Conservation (phyloP, 805 yeast species). For the Schwanniomyces vanrijiae region DNA sequence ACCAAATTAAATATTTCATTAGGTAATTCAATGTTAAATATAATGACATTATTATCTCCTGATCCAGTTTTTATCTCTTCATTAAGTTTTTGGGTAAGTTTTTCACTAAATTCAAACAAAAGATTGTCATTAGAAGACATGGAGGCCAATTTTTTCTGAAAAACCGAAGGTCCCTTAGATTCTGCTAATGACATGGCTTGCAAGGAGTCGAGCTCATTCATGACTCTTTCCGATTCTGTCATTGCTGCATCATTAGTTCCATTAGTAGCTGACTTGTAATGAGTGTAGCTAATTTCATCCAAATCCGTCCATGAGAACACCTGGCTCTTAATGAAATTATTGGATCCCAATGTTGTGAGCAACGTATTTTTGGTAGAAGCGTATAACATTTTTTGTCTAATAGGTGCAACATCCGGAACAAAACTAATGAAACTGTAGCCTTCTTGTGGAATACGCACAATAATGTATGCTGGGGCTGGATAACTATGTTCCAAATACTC, state of each 20-base stretch:
- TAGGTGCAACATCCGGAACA: conserved; percentile 84
- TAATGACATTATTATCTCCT: conserved; percentile 31
- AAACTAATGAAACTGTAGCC: conserved; percentile 63
- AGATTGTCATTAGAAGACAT: conserved; percentile 24
- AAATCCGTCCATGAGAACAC: conserved; percentile 52
- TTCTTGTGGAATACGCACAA: conserved; percentile 19
- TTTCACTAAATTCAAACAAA: conserved; percentile 24
- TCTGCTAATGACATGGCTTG: conserved; percentile 29
- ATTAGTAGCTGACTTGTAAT: conserved; percentile 34
- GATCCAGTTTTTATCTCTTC: conserved; percentile 15
- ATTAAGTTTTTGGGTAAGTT: conserved; percentile 25
- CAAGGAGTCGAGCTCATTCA: conserved; percentile 42
- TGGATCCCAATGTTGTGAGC: conserved; percentile 70
- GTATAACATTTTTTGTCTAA: conserved; percentile 86
- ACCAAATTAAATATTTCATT: conserved; percentile 41
- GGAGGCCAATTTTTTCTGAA: conserved; percentile 33
- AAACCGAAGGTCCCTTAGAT: conserved; percentile 11
- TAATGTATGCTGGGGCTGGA: conserved; percentile 39
- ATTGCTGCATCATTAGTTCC: conserved; percentile 42
- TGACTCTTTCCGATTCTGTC: conserved; percentile 57
- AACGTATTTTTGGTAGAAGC: conserved; percentile 86
- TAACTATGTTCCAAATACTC: conserved; percentile 19
- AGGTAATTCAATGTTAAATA: conserved; percentile 50
- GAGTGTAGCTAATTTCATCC: conserved; percentile 51
- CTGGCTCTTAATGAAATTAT: conserved; percentile 43